These are phyloP conservation scores for Penicillium palitans DNA, from an alignment of 2,329 filamentous ascomycete species.

Conservation along the genomic window DNA sequence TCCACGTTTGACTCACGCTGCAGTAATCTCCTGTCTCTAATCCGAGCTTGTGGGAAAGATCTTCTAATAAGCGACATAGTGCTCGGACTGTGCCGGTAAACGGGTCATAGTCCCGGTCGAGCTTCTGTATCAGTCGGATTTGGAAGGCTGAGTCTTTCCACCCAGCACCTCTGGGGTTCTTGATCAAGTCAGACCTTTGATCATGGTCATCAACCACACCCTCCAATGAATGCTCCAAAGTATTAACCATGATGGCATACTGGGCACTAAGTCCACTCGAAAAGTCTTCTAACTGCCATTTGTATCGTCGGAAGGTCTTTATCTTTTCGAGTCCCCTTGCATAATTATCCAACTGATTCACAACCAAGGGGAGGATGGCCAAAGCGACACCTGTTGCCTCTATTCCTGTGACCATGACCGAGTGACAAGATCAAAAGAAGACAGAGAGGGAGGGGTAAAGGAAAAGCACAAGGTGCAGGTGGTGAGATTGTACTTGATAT, in stretches of 20 bases:
- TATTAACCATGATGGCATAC: conserved; percentile 13
- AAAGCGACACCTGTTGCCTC: conserved; percentile 20
- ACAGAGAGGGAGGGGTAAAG: too few relatives aligned
- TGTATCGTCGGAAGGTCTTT: conserved; percentile 17
- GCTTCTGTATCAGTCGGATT: background rate
- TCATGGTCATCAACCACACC: background rate
- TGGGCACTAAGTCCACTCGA: conserved; percentile 6
- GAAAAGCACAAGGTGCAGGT: too few relatives aligned
- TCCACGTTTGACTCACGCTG: too few relatives aligned
- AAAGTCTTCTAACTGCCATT: conserved; percentile 13
- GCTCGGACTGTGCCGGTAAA: background rate
- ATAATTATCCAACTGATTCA: conserved; percentile 27
- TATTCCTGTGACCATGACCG: conserved; percentile 6
- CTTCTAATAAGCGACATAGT: background rate
- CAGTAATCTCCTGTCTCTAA: background rate
- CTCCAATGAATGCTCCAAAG: background rate
- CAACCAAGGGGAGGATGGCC: conserved; percentile 26
- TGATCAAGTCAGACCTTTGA: background rate
- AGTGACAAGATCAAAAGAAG: too few relatives aligned
- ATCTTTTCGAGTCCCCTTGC: conserved; percentile 21
- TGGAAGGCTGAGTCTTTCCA: background rate
- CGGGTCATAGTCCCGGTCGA: background rate
- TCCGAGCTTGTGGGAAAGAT: background rate
- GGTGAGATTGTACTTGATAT: too few relatives aligned
- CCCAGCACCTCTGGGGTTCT: background rate